phyloP scores from a whole-genome alignment of 192 early-diverging fungal genomes.

The Funneliformis geosporum region DNA sequence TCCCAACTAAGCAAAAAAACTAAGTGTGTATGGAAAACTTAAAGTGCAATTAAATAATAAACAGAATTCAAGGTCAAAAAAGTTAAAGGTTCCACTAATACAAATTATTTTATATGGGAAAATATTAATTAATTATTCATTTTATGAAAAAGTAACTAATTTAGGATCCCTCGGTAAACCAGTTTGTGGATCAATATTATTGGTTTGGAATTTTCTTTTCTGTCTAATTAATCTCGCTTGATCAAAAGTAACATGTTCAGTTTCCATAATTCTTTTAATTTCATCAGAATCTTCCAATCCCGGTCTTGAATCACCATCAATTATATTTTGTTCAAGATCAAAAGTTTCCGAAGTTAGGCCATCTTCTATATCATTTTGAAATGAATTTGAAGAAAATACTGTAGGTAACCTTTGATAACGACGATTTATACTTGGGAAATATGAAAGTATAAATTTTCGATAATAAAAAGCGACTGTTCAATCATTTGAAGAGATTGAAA shows the following conservation, averaged over 20 bases:
- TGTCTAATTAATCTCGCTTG: constrained; percentile 59
- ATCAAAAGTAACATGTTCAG: constrained; percentile 55
- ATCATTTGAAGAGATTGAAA: not conserved
- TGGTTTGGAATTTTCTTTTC: constrained; percentile 55
- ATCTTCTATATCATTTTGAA: constrained; percentile 58
- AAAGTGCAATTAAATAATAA: too few species aligned
- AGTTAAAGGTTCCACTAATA: too few species aligned
- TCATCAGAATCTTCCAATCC: constrained; percentile 59
- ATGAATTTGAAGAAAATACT: constrained; percentile 46
- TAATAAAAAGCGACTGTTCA: not conserved
- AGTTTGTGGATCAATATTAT: constrained; percentile 60
- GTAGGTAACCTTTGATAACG: constrained; percentile 54
- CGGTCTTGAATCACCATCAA: constrained; percentile 47
- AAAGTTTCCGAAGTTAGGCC: constrained; percentile 57
- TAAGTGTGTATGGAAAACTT: too few species aligned
- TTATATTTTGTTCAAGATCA: constrained; percentile 54
- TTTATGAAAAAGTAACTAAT: constrained; percentile 53
- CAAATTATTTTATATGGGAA: too few species aligned
- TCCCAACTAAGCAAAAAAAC: too few species aligned
- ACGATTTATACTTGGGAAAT: not conserved
- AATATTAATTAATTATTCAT: not conserved
- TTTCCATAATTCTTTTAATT: constrained; percentile 57
- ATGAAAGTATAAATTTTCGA: not conserved
- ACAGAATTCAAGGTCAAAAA: too few species aligned
- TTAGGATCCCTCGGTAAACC: constrained; percentile 60